These are phyloP conservation scores for Cicer judaicum DNA, from an alignment of 306 rosid genomes.

Conservation along the genomic window DNA sequence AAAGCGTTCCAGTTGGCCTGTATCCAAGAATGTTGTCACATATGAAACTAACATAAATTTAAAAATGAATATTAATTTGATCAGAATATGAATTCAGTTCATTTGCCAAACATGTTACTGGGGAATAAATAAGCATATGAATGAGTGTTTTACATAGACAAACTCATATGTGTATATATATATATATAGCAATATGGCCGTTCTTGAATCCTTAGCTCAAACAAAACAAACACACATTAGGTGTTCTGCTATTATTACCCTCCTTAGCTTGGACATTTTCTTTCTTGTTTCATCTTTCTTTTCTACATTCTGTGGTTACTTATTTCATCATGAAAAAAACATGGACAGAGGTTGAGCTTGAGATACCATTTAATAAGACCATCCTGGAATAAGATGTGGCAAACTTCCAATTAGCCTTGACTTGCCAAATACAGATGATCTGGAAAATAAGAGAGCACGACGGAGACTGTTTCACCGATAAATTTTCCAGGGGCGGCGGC, in stretches of 20 bases:
- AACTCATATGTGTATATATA: background rate
- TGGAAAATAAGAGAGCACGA: background rate
- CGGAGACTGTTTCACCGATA: background rate
- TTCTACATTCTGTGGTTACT: background rate
- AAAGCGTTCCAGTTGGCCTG: conserved; percentile 1
- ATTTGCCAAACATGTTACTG: background rate
- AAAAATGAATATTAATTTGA: background rate
- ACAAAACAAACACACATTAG: background rate
- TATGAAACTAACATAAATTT: background rate
- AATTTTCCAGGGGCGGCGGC: background rate
- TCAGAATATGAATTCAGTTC: background rate
- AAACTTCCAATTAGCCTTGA: background rate
- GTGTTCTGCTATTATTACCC: background rate
- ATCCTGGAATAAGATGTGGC: background rate
- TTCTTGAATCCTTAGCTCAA: conserved; percentile 1
- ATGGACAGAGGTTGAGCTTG: background rate
- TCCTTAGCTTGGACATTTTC: background rate
- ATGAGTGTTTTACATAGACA: background rate
- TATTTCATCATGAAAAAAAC: background rate
- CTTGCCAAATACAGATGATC: background rate
- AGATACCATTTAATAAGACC: background rate
- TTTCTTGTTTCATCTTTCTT: background rate
- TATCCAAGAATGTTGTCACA: conserved; percentile 5
- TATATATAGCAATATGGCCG: background rate
- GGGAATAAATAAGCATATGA: background rate